These are phyloP conservation scores for Collybia nuda DNA, from an alignment of 768 basidiomycete genomes.

Conservation along the genomic window DNA sequence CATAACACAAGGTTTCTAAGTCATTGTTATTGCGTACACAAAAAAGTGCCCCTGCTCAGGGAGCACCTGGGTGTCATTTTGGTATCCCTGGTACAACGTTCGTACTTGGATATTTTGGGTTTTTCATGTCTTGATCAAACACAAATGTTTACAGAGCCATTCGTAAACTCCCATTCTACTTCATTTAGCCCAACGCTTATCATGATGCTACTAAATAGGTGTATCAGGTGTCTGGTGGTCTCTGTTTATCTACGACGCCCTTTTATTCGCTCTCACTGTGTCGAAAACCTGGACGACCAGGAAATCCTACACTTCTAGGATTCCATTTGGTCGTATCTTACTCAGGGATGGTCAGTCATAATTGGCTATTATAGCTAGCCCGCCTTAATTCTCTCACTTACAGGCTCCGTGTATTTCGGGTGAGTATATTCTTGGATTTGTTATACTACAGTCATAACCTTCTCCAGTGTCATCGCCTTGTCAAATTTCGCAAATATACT, in stretches of 20 bases:
- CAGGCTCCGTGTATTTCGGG: neutral
- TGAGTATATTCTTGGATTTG: neutral
- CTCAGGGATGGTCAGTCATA: neutral
- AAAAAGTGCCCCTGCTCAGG: neutral
- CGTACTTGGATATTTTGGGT: neutral
- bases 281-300: neutral
- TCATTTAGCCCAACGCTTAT: neutral
- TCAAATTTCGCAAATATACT: slow-evolving; percentile 45
- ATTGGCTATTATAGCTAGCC: neutral
- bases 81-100: slow-evolving; percentile 2
- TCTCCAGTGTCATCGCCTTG: slow-evolving; percentile 42
- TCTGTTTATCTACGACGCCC: neutral
- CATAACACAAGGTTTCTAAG: too few species aligned
- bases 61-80: slow-evolving; percentile 18
- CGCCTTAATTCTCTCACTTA: neutral
- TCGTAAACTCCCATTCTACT: neutral
- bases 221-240: neutral
- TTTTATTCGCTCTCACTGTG: neutral
- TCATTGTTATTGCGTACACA: neutral
- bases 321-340: neutral
- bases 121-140: neutral
- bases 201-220: neutral
- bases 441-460: too few species aligned
- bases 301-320: neutral
- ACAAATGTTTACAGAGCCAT: neutral